These are phyloP conservation scores for Phialocephala subalpina DNA, from an alignment of 2,329 filamentous ascomycete species.

Conservation along the genomic window DNA sequence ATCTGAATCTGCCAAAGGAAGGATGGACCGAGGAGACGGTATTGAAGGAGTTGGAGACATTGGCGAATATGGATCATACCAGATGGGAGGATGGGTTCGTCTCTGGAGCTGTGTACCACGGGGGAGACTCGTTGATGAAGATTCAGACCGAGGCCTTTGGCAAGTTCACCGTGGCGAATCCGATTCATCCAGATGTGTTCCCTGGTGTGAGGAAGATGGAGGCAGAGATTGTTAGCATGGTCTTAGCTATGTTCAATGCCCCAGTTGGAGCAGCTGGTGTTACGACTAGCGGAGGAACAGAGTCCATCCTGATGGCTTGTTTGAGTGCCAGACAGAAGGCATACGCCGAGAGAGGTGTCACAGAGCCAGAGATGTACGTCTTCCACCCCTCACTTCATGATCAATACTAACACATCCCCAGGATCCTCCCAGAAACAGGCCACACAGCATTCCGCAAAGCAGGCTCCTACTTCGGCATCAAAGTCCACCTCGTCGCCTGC, in stretches of 20 bases:
- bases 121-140: conserved; percentile 80
- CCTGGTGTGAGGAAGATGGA: conserved; percentile 99
- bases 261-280: conserved; percentile 87
- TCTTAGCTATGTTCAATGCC: conserved; percentile 86
- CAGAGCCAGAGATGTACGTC: conserved; percentile 89
- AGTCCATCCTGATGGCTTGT: conserved; percentile 96
- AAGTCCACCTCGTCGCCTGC: conserved; percentile 86
- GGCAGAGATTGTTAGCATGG: conserved; percentile 97
- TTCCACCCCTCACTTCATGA: background rate
- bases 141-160: conserved; percentile 94
- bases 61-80: conserved; percentile 90
- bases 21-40: conserved; percentile 85
- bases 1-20: conserved; percentile 80
- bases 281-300: conserved; percentile 91
- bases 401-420: conserved; percentile 47
- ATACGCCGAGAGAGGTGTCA: conserved; percentile 83
- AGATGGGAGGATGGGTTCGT: conserved; percentile 97
- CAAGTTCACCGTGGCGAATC: conserved; percentile 94
- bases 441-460: conserved; percentile 98
- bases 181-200: conserved; percentile 98
- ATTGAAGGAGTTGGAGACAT: conserved; percentile 77
- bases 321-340: conserved; percentile 90
- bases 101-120: conserved; percentile 95
- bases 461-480: conserved; percentile 95
- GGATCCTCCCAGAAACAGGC: conserved; percentile 92